phyloP scores from a whole-genome alignment of 208 protist genomes.

The Leishmania tarentolae region DNA sequence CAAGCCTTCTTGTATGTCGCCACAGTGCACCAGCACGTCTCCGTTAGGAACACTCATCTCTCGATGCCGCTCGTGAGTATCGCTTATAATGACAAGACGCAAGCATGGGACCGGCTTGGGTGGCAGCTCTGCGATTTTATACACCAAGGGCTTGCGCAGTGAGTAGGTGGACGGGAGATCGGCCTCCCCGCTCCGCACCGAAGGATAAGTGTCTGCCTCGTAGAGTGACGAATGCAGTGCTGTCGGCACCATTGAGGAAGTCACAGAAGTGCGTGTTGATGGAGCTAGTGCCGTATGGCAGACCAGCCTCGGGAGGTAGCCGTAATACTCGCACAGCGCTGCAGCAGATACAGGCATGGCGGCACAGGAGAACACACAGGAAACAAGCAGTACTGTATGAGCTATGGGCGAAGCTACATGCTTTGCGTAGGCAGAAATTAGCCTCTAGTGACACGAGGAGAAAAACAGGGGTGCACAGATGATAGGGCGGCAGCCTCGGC shows the following conservation, averaged over 20 bases:
- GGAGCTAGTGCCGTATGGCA: constrained; percentile 12
- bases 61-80: constrained; percentile 68
- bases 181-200: not conserved
- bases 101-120: constrained; percentile 33
- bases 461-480: not conserved
- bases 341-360: not conserved
- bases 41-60: constrained; percentile 54
- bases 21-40: constrained; percentile 73
- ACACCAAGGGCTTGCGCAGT: constrained; percentile 25
- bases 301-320: constrained; percentile 32
- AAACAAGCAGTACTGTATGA: not conserved
- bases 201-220: not conserved
- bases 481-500: not conserved
- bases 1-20: constrained; percentile 63
- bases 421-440: not conserved
- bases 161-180: constrained; percentile 17
- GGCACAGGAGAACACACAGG: not conserved
- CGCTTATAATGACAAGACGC: constrained; percentile 72
- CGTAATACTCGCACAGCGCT: constrained; percentile 50
- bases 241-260: not conserved
- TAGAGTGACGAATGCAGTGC: not conserved
- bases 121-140: constrained; percentile 19
- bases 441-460: not conserved
- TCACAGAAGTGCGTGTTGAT: not conserved
- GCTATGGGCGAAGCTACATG: not conserved